Evolutionary conservation across 164 flowering plant genomes (phyloP).

Genomic region (Magnolia officinalis): DNA sequence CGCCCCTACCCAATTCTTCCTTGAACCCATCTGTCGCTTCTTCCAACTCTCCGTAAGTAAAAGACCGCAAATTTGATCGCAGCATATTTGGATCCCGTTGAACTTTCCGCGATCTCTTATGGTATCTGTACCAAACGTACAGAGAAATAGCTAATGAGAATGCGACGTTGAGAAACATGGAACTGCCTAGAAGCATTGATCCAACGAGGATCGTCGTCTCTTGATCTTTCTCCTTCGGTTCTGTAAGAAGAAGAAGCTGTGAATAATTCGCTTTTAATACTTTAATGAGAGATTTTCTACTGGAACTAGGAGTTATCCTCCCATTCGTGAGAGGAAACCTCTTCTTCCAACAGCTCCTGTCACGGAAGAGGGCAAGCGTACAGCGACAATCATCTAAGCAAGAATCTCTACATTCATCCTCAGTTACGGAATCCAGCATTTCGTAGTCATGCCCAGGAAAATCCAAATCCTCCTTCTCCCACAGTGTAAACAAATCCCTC

Average conservation of each 20-base stretch:
- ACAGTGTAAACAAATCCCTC: constrained; percentile 13
- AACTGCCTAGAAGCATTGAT: constrained; percentile 1
- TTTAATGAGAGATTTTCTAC: constrained; percentile 29
- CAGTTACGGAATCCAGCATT: constrained; percentile 6
- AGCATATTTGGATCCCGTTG: neutral
- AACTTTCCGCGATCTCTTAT: neutral
- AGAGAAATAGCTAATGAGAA: neutral
- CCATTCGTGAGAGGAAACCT: constrained; percentile 36
- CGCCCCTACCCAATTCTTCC: constrained; percentile 7
- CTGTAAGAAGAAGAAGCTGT: neutral
- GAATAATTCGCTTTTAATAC: constrained; percentile 18
- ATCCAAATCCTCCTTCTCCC: constrained; percentile 20
- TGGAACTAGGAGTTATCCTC: constrained; percentile 5
- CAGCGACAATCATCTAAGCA: constrained; percentile 50
- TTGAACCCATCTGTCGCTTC: constrained; percentile 12
- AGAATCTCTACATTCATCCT: constrained; percentile 29
- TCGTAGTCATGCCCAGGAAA: constrained; percentile 43
- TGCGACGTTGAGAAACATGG: neutral
- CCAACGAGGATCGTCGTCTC: neutral
- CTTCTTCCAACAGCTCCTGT: constrained; percentile 41
- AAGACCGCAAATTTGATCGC: neutral
- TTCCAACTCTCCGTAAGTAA: constrained; percentile 9
- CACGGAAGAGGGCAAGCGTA: constrained; percentile 27
- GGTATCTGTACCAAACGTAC: neutral
- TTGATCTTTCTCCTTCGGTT: constrained; percentile 2